Conservation (phyloP, 2,329 filamentous ascomycete species). For the Calonectria crousiana region DNA sequence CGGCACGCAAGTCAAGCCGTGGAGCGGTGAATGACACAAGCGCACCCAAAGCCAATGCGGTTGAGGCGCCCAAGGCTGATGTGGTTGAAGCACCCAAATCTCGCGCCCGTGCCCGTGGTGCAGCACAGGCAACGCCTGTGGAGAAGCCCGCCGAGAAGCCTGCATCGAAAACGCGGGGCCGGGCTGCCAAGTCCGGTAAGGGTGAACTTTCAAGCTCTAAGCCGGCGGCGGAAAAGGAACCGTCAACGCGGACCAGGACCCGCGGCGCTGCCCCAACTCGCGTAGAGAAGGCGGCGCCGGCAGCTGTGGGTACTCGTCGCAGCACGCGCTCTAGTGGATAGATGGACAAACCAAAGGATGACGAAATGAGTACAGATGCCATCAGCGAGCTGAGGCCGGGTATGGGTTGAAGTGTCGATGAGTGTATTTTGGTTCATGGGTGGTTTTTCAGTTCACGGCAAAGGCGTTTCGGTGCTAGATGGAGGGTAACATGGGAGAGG, state of each 20-base stretch:
- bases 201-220: slow-evolving; percentile 39
- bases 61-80: neutral
- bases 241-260: slow-evolving; percentile 29
- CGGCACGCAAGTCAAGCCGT: neutral
- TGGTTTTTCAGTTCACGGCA: neutral
- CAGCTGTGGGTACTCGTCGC: slow-evolving; percentile 31
- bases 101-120: neutral
- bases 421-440: neutral
- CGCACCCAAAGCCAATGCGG: neutral
- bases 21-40: neutral
- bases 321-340: slow-evolving; percentile 35
- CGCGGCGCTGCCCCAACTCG: slow-evolving; percentile 29
- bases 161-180: slow-evolving; percentile 35
- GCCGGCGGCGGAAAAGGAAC: neutral
- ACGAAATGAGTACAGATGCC: too few relatives aligned
- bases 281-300: slow-evolving; percentile 36
- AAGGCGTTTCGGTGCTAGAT: neutral
- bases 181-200: slow-evolving; percentile 39
- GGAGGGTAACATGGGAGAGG: neutral
- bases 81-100: neutral
- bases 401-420: too few relatives aligned
- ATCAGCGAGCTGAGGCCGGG: neutral
- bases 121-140: slow-evolving; percentile 19
- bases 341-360: neutral
- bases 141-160: slow-evolving; percentile 8